Base-by-base conservation (phyloP, 1,284 basidiomycete species). In the Marasmius fiardii region DNA sequence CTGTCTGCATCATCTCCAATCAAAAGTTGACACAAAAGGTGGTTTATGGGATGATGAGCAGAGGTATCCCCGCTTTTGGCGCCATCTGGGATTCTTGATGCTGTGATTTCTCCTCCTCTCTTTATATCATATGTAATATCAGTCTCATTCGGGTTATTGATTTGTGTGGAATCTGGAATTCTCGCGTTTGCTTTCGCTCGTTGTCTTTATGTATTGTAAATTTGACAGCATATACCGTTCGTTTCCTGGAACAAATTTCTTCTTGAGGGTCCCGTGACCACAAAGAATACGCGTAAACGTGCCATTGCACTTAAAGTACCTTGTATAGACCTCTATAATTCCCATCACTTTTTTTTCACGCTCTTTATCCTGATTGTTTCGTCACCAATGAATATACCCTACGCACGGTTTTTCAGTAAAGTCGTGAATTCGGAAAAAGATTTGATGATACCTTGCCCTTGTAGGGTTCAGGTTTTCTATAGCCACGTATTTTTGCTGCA, bases 401-500 rank as follows among this genome's bases (percentile, higher is more conserved):
- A 49, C 10, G 43, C 18, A 26, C 26, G 14, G n/a, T n/a, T n/a
- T n/a, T n/a, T 52, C 11, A 54, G 45, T 34, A 53, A 45, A 31
- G 10, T 10, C 10, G 28, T 23, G 24, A 31, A 3, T 5, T 18
- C 49, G 34, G 39, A 34, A 33, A 8, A 20, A 41, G 11, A 45
- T 33, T 44, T 35, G 43, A 2, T 73, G 87, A 56, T 66, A 93
- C 93, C 82, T 97, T 95, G 65, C 94, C 95, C 75, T 98, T 95
- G 76, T 98, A 99, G 20, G 95, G 95, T 69, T 99, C 97, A 14
- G 96, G 96, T 64, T 88, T 89, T 62, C 96, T 83, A 77, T 87
- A 91, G 55, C 79, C 81, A 60, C 94, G 77, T 33, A 99, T 90
- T 64, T 87, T 83, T 16, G 93, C 93, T 0, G 95, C 93, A 68